Base-by-base conservation (phyloP, 2,329 filamentous ascomycete genomes). In the Thelonectria rubi region DNA sequence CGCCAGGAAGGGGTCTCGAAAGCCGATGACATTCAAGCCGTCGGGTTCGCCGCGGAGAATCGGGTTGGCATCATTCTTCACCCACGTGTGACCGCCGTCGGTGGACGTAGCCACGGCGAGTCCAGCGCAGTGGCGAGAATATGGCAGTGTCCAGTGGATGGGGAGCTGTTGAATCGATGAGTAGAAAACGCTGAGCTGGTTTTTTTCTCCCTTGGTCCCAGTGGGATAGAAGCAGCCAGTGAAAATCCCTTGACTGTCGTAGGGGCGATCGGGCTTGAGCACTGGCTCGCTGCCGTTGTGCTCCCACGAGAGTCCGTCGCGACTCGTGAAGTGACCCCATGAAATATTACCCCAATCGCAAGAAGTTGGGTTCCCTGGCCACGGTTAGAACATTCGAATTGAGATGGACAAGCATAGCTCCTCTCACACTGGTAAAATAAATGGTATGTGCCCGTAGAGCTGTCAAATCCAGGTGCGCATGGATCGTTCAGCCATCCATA, bases 181-280 rank as follows among this genome's bases (percentile, higher is more conserved):
- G 58, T 79, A 79, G 4, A 78, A 64, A 4, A 73, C 65, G 10
- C 70, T 75, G 12, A 78, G 64, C 21, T 73, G 69, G 9, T 59
- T 69, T 11, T 70, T 56, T 34, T 82, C 77, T 32, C 81, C 82
- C 4, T 77, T 65, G 0, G 82, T 70, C 12, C 83, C 83, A 8
- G 82, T 79, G 1, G 83, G 80, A 62, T 81, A 78, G 4, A 78
- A 77, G 39, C 81, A 82, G 3, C 84, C 84, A 5, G 80, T 82
- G 69, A 86, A 86, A 32, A 85, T 80, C 1, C 83, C 83, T 12
- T 84, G 74, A 2, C 79, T 76, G 58, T 86, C 81, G 66, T 85
- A 85, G 8, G 74, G 72, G 42, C 75, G 75, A 73, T 56, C 66
- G 0, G 78, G 79, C 14, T 75, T 75, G 20, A 58, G 75, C 65